Base-by-base conservation (phyloP, 768 basidiomycete species). In the Amanita fuliginea region DNA sequence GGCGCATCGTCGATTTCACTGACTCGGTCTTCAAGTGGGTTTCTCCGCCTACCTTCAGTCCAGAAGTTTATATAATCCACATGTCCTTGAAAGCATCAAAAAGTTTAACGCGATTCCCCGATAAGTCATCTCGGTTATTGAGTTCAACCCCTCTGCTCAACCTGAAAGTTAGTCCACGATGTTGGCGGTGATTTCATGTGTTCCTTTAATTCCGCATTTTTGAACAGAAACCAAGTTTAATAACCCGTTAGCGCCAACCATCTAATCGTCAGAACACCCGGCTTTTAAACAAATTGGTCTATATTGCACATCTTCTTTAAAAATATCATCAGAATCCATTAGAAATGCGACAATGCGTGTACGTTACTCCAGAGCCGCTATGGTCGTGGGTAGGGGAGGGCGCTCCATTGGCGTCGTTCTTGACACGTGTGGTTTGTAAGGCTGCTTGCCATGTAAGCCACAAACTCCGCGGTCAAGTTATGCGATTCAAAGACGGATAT, bases 401-500 rank as follows among this genome's bases (percentile, higher is more conserved):
- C 8, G 10, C 16, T 35, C 19, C 18, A 6, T 46, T 35, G 45
- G 24, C 32, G 11, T 46, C 34, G 32, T 46, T 46, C 35, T 46
- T 22, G 9, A 46, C 45, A 46, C 32, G 45, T 46, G 45, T 36
- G 18, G 18, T 10, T 21, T 35, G 24, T 34, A 34, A 18, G 18
- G 32, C 21, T 33, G 33, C 19, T 11, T n/a, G 35, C 32, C 33
- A 36, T 22, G 24, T 16, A 5, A 47, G 34, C 22, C 46, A 39
- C 24, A 37, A 47, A 37, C 46, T 47, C 46, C 46, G 46, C 46
- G 46, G 46, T 13, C 16, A 47, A 32, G 26, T 18, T 47, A 16
- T 45, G 28, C 44, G 32, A 21, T 6, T 33, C 11, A 6, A 26
- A 13, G 22, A 42, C 10, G 19, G 6, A 21, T 11, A 30, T 13